Percentiles rank a stretch among this genome's conserved stretches.
phyloP scores from a whole-genome alignment of 306 rosid species.

The Cucurbita moschata region DNA sequence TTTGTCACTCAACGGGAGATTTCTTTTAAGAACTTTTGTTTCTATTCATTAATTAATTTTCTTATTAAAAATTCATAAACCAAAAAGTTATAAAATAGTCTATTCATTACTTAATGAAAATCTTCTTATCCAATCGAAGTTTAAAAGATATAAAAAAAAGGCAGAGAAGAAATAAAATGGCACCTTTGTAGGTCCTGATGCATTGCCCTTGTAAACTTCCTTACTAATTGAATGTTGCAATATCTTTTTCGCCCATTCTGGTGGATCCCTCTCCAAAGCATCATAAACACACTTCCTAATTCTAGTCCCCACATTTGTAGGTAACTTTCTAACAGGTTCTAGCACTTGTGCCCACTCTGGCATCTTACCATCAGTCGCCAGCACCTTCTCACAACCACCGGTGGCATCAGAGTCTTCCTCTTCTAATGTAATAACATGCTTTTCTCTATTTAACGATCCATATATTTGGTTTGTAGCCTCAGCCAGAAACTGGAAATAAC shows the following conservation, averaged over 20 bases:
- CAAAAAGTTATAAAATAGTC: too few relatives aligned
- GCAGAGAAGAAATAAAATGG: constrained; percentile 13
- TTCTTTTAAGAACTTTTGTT: too few relatives aligned
- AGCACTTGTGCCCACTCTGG: constrained; percentile 89
- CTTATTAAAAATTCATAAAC: too few relatives aligned
- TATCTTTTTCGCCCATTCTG: constrained; percentile 81
- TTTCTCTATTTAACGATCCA: constrained; percentile 48
- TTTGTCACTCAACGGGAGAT: too few relatives aligned
- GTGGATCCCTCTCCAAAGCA: constrained; percentile 65
- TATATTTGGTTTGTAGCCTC: constrained; percentile 74
- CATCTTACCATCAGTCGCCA: constrained; percentile 35
- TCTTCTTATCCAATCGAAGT: not conserved
- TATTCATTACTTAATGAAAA: not conserved
- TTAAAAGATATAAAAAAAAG: not conserved
- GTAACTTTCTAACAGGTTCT: constrained; percentile 90
- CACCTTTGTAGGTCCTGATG: constrained; percentile 99
- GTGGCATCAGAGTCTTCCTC: constrained; percentile 56
- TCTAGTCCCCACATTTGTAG: constrained; percentile 98
- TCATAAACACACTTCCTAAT: constrained; percentile 89
- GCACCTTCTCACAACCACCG: constrained; percentile 30
- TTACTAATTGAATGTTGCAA: constrained; percentile 86
- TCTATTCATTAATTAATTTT: too few relatives aligned
- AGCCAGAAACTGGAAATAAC: constrained; percentile 68
- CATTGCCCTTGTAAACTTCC: constrained; percentile 97
- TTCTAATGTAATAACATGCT: constrained; percentile 57